phyloP scores from a whole-genome alignment of 164 flowering plant species.

The Paratinospora sagittata region DNA sequence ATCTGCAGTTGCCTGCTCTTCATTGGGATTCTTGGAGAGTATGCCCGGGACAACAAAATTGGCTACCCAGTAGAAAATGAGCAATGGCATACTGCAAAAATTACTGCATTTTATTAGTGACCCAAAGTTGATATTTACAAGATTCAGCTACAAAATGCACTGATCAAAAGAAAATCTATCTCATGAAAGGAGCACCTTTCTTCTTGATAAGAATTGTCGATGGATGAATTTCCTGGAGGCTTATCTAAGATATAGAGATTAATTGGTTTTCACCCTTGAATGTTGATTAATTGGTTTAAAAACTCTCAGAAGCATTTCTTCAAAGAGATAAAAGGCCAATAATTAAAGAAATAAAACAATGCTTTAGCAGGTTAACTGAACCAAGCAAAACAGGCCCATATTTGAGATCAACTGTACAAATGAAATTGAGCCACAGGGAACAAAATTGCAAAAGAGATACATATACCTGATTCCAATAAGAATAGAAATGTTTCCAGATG shows the following conservation, averaged over 20 bases:
- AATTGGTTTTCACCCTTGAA: too few species aligned
- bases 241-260: too few species aligned
- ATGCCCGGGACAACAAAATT: slow-evolving; percentile 44
- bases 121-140: not conserved
- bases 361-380: not conserved
- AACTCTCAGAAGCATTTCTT: too few species aligned
- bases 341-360: too few species aligned
- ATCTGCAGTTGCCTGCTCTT: slow-evolving; percentile 17
- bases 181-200: too few species aligned
- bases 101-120: not conserved
- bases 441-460: not conserved
- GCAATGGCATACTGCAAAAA: slow-evolving; percentile 25
- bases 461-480: slow-evolving; percentile 26
- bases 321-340: too few species aligned
- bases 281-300: too few species aligned
- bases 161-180: too few species aligned
- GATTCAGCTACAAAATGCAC: too few species aligned
- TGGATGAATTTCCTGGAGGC: too few species aligned
- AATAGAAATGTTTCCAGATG: slow-evolving; percentile 8
- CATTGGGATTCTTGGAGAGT: slow-evolving; percentile 21
- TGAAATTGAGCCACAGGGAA: not conserved
- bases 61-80: slow-evolving; percentile 30
- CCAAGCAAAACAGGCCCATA: not conserved
- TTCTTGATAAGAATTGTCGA: too few species aligned
- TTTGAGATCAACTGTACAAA: not conserved